Base-by-base conservation (phyloP, 495 filamentous ascomycete species). In the Hypoxylon cercidicola region DNA sequence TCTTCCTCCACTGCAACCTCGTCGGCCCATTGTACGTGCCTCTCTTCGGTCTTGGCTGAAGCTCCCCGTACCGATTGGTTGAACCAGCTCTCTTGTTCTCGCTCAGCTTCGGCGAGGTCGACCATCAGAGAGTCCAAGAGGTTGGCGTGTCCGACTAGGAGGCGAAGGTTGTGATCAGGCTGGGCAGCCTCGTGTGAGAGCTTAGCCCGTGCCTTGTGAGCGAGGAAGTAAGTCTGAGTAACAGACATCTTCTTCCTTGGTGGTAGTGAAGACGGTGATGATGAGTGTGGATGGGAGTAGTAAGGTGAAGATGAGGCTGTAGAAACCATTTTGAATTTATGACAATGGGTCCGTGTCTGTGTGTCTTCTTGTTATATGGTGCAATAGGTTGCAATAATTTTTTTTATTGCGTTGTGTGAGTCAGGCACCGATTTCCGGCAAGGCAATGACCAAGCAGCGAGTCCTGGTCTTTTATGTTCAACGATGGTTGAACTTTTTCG, bases 61-160 rank as follows among this genome's bases (percentile, higher is more conserved):
- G 90, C 92, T 69, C 89, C 90, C 74, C 82, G 86, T 78, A 97
- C 91, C 60, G 91, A 92, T 78, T 94, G 88, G 86, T 97, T 93
- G 88, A 97, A 98, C 96, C 96, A 98, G 53, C 85, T 89, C 78
- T 98, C 95, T 77, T 98, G 95, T 75, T 98, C 93, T 61, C 87
- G 85, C 82, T 99, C 96, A 72, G 96, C 95, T 39, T 96, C 90
- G 76, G 90, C 88, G 15, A 99, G 91, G 74, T 97, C 93, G 61
- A 97, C 82, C 95, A 97, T 98, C 67, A 99, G 82, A 11, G 88
- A 88, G 81, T 99, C 95, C 69, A 99, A 91, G 12, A 99, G 88
- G 84, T 99, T 99, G 84, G 95, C 95, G 79, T 99, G 95, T 58
- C 96, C 86, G 62, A 99, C 95, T 53, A 99, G 87, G 11, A 93